Evolutionary conservation across 768 basidiomycete genomes (phyloP), one percentile per base, ranked within the genome.

Genomic region (Cantharellus anzutake): DNA sequence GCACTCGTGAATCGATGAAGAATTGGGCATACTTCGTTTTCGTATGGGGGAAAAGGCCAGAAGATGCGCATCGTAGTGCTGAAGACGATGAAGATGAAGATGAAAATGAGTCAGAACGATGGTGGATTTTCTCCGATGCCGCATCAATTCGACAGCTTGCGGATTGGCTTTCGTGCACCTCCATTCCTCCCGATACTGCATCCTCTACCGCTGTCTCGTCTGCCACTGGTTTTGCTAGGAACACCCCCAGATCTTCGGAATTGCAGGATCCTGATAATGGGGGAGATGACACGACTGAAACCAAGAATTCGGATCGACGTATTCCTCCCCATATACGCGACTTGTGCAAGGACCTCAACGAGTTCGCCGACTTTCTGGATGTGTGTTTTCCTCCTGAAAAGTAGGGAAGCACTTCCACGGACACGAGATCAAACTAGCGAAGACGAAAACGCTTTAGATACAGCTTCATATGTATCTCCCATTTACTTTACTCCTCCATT

Each of bases 351-450:
- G 35, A 37, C 35, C 35, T 55, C 7, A 7, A 11, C 14, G 52
- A 55, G 11, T 55, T 55, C 38, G 52, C 52, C 11, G 52, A 55
- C 35, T 55, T 55, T 37, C 35, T 55, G 52, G 52, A 55, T 37
- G 52, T 55, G 7, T 11, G 52, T 7, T 55, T 82, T 29, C 20
- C 20, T 29, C 20, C 20, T 1, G 20, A 29, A 29, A 29, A 29
- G 20, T 29, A 29, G 20, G 20, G 20, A 29, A 29, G 20, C 20
- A 29, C 20, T 29, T 29, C 20, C 20, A 0, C 20, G 20, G 20
- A 29, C 20, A 29, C 20, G 20, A n/a, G n/a, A 29, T 29, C 20
- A 29, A 29, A 29, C 20, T 29, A 29, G 20, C 20, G 20, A 29
- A 29, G 20, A 29, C 20, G 20, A 29, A 29, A 29, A 29, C 20